phyloP scores from a whole-genome alignment of 805 yeast genomes.

The Candida verbasci region DNA sequence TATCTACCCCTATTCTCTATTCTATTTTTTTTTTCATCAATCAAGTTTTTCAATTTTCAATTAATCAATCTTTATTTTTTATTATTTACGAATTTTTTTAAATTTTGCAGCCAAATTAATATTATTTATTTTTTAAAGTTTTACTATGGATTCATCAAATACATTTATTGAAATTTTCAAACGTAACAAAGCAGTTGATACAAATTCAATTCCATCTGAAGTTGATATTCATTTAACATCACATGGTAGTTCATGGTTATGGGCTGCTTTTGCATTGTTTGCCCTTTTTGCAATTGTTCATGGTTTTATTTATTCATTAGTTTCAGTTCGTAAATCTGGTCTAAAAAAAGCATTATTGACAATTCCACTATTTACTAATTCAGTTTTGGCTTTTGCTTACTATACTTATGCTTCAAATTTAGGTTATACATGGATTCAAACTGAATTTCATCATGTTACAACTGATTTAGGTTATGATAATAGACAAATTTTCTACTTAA shows the following conservation, averaged over 20 bases:
- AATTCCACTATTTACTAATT: slow-evolving; percentile 39
- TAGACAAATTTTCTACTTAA: slow-evolving; percentile 55
- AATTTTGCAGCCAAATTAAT: slow-evolving; percentile 20
- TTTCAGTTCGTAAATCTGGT: slow-evolving; percentile 18
- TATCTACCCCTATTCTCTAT: slow-evolving; percentile 10
- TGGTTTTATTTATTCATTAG: slow-evolving; percentile 18
- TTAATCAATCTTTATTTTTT: too few species aligned
- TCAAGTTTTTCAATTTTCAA: background rate
- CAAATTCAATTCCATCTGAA: slow-evolving; percentile 37
- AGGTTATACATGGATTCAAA: slow-evolving; percentile 47
- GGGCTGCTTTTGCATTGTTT: slow-evolving; percentile 56
- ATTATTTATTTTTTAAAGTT: background rate
- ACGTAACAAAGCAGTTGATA: slow-evolving; percentile 34
- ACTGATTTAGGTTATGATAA: slow-evolving; percentile 21
- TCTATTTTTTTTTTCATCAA: background rate
- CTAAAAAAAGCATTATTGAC: slow-evolving; percentile 32
- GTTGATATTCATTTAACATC: slow-evolving; percentile 49
- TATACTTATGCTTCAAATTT: slow-evolving; percentile 55
- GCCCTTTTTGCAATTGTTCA: slow-evolving; percentile 31
- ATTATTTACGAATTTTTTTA: too few species aligned
- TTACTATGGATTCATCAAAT: too few species aligned
- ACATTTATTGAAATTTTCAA: background rate
- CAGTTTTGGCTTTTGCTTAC: slow-evolving; percentile 45
- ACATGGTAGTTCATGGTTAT: slow-evolving; percentile 65
- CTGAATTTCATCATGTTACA: slow-evolving; percentile 47